Evolutionary conservation across 345 rosid genomes (phyloP), one percentile per base, ranked within the genome.

Genomic region (Eucalyptus polybractea): DNA sequence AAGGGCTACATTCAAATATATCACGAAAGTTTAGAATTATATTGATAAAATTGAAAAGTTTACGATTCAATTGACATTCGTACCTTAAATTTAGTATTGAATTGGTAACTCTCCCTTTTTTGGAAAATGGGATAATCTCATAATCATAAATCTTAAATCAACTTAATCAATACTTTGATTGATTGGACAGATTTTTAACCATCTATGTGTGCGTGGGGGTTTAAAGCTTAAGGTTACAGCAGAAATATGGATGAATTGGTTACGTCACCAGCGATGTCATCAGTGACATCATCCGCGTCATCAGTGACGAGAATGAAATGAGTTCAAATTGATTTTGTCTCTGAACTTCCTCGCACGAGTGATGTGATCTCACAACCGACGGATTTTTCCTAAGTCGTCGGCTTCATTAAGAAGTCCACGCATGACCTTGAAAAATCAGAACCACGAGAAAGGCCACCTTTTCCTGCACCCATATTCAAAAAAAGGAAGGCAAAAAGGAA

Each of bases 21-120:
- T 33, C 11, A 1, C 1, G 19, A 31, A 67, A 2, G 5, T 67
- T 65, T 67, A 15, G 6, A 15, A 31, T 2, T 67, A 17, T 7
- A 8, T 16, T 67, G 12, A 15, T 0, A 67, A 31, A 67, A 7
- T 67, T 16, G 22, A 31, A 67, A 67, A 67, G 0, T 31, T 67
- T 8, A 67, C 4, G 16, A 67, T 16, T 8, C 2, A 67, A 67
- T 31, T 15, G 12, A 16, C 2, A 0, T 67, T 0, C 0, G 1
- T 8, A 67, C 0, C 3, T 2, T 67, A 67, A 16, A 31, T 67
- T 8, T 16, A 16, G 6, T 8, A 67, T 8, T 7, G 10, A 31
- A 31, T 31, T 31, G 3, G 3, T 31, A 15, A 67, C 37, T 67
- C 80, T 31, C 24, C 27, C 42, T 13, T 67, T 67, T 31, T 14